Evolutionary conservation across 345 rosid genomes (phyloP).

Genomic region (Schrenkiella parvula): DNA sequence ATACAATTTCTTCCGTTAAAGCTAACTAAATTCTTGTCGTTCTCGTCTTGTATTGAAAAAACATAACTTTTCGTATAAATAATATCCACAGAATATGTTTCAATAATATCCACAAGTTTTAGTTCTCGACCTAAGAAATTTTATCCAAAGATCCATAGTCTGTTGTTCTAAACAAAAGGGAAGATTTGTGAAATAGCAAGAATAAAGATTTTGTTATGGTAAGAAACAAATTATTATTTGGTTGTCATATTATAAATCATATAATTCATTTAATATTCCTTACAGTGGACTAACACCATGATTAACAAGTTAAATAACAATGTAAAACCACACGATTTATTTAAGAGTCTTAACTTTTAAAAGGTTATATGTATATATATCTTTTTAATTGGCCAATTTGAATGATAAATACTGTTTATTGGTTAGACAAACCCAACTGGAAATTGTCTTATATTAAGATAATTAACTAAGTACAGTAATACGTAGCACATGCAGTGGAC

Average conservation of each 20-base stretch:
- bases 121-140: no score
- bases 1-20: neutral
- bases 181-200: no score
- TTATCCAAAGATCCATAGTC: no score
- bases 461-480: neutral
- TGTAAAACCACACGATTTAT: neutral
- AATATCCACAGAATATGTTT: no score
- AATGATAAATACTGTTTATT: neutral
- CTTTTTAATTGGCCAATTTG: neutral
- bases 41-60: neutral
- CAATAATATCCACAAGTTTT: no score
- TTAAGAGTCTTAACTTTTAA: neutral
- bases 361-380: neutral
- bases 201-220: no score
- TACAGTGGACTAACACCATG: neutral
- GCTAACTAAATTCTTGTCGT: no score
- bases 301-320: no score
- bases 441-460: neutral
- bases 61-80: no score
- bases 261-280: neutral
- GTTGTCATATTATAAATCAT: no score
- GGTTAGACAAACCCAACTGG: neutral
- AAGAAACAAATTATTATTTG: no score
- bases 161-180: no score
- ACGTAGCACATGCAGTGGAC: conserved; percentile 13